phyloP scores from a whole-genome alignment of 331 rosid species.

The Telfairia occidentalis region DNA sequence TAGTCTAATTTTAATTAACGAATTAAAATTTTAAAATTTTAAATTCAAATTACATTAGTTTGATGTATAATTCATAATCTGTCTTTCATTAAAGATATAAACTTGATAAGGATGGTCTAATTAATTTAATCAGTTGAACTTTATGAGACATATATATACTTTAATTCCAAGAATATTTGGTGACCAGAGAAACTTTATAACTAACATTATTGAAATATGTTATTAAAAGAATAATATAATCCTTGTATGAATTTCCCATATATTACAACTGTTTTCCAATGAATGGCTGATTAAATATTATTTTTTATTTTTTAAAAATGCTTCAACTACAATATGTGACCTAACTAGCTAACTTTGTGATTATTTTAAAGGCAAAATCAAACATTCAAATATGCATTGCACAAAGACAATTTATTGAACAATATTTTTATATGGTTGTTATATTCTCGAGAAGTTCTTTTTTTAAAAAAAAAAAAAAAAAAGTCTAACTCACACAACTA shows the following conservation, averaged over 20 bases:
- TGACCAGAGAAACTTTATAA: background rate
- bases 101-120: background rate
- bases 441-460: background rate
- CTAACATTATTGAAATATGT: background rate
- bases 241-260: background rate
- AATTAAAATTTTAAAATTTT: too few relatives aligned
- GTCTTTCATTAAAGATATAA: background rate
- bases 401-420: background rate
- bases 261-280: constrained; percentile 5
- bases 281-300: background rate
- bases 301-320: background rate
- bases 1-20: too few relatives aligned
- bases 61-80: too few relatives aligned
- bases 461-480: background rate
- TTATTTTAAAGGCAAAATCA: background rate
- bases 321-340: background rate
- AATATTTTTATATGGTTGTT: background rate
- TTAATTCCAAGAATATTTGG: background rate
- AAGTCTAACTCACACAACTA: background rate
- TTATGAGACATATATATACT: background rate
- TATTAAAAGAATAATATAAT: background rate
- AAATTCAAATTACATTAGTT: too few relatives aligned
- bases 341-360: background rate
- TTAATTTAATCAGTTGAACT: background rate
- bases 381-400: background rate